Percentiles rank a stretch among this genome's conserved stretches.
Evolutionary conservation across 1,284 basidiomycete genomes (phyloP).

Genomic region (Cutaneotrichosporon cavernicola): DNA sequence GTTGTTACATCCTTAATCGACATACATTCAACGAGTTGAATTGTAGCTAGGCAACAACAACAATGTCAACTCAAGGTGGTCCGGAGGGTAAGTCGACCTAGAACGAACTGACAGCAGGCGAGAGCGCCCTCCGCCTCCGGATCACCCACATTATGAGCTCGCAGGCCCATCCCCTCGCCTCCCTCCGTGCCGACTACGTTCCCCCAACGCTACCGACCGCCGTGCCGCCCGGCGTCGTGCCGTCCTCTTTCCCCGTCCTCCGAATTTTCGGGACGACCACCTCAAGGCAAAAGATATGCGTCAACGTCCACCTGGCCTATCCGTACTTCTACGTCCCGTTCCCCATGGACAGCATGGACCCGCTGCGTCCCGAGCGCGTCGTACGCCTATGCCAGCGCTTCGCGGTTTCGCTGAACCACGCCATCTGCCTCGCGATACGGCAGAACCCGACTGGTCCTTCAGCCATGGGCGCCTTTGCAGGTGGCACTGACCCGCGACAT

Average conservation of each 20-base stretch:
- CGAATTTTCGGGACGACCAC: conserved; percentile 85
- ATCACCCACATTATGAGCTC: conserved; percentile 54
- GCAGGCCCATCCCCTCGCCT: conserved; percentile 43
- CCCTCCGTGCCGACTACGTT: conserved; percentile 35
- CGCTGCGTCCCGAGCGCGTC: conserved; percentile 50
- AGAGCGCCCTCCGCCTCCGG: conserved; percentile 46
- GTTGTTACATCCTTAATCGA: neutral
- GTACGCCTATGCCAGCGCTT: conserved; percentile 49
- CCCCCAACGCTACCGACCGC: conserved; percentile 61
- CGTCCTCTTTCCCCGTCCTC: conserved; percentile 71
- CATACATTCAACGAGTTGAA: too few relatives aligned
- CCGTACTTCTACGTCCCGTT: conserved; percentile 61
- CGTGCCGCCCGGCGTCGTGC: conserved; percentile 48
- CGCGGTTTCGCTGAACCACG: conserved; percentile 50
- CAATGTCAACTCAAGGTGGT: conserved; percentile 26
- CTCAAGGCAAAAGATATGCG: conserved; percentile 71
- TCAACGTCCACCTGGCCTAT: conserved; percentile 77
- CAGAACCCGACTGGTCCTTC: conserved; percentile 42
- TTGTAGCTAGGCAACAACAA: neutral
- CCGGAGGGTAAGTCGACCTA: conserved; percentile 20
- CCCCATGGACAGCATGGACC: conserved; percentile 53
- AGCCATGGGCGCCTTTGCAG: conserved; percentile 34
- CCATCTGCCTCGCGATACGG: conserved; percentile 49
- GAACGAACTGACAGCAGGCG: conserved; percentile 18
- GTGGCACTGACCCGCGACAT: conserved; percentile 48